A percentile compares a stretch with the other conserved stretches of the same genome.
Evolutionary conservation across 2,329 filamentous ascomycete genomes (phyloP).

Genomic region (Paecilomyces formosus): DNA sequence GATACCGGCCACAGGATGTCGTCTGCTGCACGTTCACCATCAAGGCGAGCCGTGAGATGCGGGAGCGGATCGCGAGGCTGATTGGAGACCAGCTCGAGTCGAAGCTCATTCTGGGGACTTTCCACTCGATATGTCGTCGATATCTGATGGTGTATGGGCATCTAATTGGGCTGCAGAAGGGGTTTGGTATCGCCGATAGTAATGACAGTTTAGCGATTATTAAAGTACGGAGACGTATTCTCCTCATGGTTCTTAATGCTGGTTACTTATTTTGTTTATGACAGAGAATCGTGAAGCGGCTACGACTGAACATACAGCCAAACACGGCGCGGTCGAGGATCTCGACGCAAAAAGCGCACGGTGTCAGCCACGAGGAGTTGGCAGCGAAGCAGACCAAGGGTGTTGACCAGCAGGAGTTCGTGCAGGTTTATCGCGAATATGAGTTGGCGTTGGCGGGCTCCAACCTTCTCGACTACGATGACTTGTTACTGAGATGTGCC

Average conservation of each 20-base stretch:
- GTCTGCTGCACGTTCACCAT: slow-evolving; percentile 96
- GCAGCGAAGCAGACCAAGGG: slow-evolving; percentile 25
- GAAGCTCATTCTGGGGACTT: slow-evolving; percentile 80
- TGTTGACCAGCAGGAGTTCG: slow-evolving; percentile 57
- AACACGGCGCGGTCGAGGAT: slow-evolving; percentile 68
- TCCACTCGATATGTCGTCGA: slow-evolving; percentile 83
- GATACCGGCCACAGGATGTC: slow-evolving; percentile 74
- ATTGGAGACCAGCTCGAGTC: slow-evolving; percentile 70
- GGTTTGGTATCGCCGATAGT: slow-evolving; percentile 86
- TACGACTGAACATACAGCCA: slow-evolving; percentile 61
- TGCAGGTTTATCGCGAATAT: slow-evolving; percentile 65
- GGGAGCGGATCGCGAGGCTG: slow-evolving; percentile 71
- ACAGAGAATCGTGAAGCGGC: slow-evolving; percentile 68
- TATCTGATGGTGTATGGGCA: slow-evolving; percentile 81
- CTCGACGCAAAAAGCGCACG: slow-evolving; percentile 53
- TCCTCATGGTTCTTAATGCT: not conserved
- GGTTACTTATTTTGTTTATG: slow-evolving; percentile 6
- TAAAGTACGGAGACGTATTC: slow-evolving; percentile 32
- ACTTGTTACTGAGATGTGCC: slow-evolving; percentile 76
- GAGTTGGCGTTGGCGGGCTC: slow-evolving; percentile 65
- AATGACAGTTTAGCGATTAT: slow-evolving; percentile 73
- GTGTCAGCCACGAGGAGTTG: slow-evolving; percentile 40
- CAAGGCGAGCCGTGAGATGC: slow-evolving; percentile 92
- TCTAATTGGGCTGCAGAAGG: slow-evolving; percentile 70
- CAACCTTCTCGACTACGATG: slow-evolving; percentile 89